Evolutionary conservation across 257 asterid genomes (phyloP), one percentile per base, ranked within the genome.

Genomic region (Cinchona pubescens): DNA sequence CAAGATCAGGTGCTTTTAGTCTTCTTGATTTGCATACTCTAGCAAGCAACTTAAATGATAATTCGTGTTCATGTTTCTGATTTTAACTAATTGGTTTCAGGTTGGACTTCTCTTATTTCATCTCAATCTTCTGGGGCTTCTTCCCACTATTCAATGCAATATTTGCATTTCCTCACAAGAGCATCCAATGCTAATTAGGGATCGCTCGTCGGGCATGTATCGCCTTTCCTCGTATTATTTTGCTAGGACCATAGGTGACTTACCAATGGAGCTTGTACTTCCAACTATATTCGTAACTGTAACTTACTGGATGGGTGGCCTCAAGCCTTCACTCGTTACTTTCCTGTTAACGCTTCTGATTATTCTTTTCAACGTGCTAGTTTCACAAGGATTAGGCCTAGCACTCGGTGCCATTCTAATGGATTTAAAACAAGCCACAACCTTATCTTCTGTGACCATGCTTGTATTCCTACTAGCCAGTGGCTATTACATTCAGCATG

Each of bases 51-150:
- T 32, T 9, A 18, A 29, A 4, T 73, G 23, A 12, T 61, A 43
- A 0, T 62, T 45, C 46, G 9, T 53, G 32, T 67, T 29, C 38
- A 2, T 49, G 16, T 32, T 40, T 25, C 64, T 74, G 4, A 64
- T 7, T 0, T n/a, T 64, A 18, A n/a, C 18, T 46, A 23, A 42
- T 58, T 2, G 11, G 55, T 60, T 37, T 73, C 89, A 93, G 96
- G 91, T 93, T 74, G 98, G 98, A 68, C 83, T 93, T 2, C 80
- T 93, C 9, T 93, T 91, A n/a, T 71, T 93, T 91, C 91, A 90
- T 88, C 90, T 87, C 98, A 43, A 88, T 90, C 25, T 93, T 93
- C 74, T 93, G 97, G 98, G 96, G 97, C 16, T 90, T 91, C 72
- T 91, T 85, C 75, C 97, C 97, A 11, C 80, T 93, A 0, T 88